These are phyloP conservation scores for Quercus aquifolioides DNA, from an alignment of 306 rosid genomes.

Conservation along the genomic window DNA sequence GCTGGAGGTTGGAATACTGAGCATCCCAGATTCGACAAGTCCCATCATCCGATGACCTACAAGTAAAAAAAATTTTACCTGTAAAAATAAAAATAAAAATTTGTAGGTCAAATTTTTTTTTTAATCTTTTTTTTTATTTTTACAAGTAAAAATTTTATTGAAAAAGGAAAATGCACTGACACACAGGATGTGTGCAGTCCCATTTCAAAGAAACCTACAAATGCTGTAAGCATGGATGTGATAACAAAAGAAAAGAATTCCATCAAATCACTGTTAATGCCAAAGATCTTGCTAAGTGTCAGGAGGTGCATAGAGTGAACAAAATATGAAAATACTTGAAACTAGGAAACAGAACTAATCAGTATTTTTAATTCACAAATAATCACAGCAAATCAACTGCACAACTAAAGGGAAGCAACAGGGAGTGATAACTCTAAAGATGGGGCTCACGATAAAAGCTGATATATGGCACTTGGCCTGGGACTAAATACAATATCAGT, in stretches of 20 bases:
- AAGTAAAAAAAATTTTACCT: too few species aligned
- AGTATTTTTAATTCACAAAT: neutral
- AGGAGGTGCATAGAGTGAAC: neutral
- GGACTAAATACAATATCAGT: constrained; percentile 90
- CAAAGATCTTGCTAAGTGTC: constrained; percentile 3
- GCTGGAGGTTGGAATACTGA: constrained; percentile 51
- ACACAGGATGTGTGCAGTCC: too few species aligned
- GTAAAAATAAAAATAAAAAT: too few species aligned
- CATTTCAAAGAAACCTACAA: constrained; percentile 31
- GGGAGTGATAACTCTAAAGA: constrained; percentile 20
- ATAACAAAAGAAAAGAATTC: constrained; percentile 9
- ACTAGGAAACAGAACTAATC: neutral
- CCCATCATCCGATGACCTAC: constrained; percentile 85
- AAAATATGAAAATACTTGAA: neutral
- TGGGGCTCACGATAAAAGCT: constrained; percentile 70
- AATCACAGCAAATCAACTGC: neutral
- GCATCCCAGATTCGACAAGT: constrained; percentile 95
- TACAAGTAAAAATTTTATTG: too few species aligned
- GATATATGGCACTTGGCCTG: constrained; percentile 52
- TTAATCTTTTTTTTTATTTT: too few species aligned
- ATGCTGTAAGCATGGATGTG: constrained; percentile 9
- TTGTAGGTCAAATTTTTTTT: too few species aligned
- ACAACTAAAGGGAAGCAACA: constrained; percentile 17
- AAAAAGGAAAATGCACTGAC: too few species aligned
- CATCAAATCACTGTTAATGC: neutral